Evolutionary conservation across 805 yeast species (phyloP).

Genomic region (Blastobotrys muscicola): DNA sequence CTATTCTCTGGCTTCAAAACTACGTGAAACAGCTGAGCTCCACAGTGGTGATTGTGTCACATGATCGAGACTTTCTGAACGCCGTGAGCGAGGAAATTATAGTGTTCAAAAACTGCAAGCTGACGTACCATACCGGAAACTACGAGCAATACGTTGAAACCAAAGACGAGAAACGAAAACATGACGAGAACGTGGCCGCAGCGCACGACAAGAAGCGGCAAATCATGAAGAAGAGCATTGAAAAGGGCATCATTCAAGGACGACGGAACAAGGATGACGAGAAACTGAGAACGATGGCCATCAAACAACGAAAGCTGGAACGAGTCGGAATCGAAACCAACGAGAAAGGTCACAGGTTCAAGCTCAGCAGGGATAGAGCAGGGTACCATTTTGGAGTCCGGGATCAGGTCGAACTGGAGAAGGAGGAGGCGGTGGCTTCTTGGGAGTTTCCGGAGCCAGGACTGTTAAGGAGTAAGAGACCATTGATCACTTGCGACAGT

Average conservation of each 20-base stretch:
- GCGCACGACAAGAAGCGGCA: not conserved
- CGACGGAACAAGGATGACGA: constrained; percentile 1
- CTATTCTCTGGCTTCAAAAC: constrained; percentile 89
- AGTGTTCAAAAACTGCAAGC: constrained; percentile 90
- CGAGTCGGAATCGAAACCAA: not conserved
- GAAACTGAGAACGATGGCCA: constrained; percentile 1
- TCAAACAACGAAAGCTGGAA: constrained; percentile 1
- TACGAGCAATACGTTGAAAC: constrained; percentile 45
- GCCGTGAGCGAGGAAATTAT: constrained; percentile 92
- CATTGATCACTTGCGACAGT: not conserved
- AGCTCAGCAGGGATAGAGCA: not conserved
- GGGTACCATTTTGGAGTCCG: not conserved
- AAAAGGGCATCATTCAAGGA: not conserved
- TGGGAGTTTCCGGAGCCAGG: not conserved
- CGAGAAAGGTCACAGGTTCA: constrained; percentile 1
- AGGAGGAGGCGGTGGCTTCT: not conserved
- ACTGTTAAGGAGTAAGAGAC: not conserved
- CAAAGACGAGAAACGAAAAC: not conserved
- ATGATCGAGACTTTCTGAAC: constrained; percentile 94
- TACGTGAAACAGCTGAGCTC: constrained; percentile 77
- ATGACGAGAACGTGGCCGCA: not conserved
- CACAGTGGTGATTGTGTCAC: constrained; percentile 95
- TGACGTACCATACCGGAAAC: constrained; percentile 93
- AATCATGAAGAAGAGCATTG: not conserved
- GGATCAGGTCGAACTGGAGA: not conserved